A percentile compares a stretch with the other conserved stretches of the same genome.
Conservation (phyloP, 805 yeast genomes). For the Saccharomycopsis sp. region DNA sequence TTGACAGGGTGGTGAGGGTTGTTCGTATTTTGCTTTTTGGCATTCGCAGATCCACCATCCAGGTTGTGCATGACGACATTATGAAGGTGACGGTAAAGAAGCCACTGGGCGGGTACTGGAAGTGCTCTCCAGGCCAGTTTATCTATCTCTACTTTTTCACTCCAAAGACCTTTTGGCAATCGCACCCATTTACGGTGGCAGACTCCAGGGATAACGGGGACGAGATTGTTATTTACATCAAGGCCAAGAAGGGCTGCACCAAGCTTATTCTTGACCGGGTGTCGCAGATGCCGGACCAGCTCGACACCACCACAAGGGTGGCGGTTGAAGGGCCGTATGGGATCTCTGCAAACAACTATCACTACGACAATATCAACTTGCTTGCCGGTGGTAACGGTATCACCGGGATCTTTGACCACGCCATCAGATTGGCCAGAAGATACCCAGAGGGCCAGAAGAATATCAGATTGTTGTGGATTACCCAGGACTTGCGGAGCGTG, state of each 20-base stretch:
- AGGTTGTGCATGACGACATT: slow-evolving; percentile 32
- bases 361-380: slow-evolving; percentile 32
- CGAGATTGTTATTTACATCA: slow-evolving; percentile 36
- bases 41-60: slow-evolving; percentile 22
- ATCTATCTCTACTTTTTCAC: slow-evolving; percentile 50
- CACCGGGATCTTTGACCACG: slow-evolving; percentile 40
- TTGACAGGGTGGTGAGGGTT: slow-evolving; percentile 54
- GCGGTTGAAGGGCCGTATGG: slow-evolving; percentile 61
- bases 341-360: slow-evolving; percentile 31
- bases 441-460: slow-evolving; percentile 26
- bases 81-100: slow-evolving; percentile 34
- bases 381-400: slow-evolving; percentile 47
- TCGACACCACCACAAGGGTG: slow-evolving; percentile 29
- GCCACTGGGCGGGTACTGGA: slow-evolving; percentile 36
- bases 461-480: slow-evolving; percentile 53
- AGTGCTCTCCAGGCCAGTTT: slow-evolving; percentile 45
- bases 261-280: slow-evolving; percentile 31
- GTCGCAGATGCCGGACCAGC: slow-evolving; percentile 25
- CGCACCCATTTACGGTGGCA: slow-evolving; percentile 63
- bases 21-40: slow-evolving; percentile 53
- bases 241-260: slow-evolving; percentile 53
- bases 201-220: slow-evolving; percentile 32
- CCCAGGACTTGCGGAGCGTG: slow-evolving; percentile 44
- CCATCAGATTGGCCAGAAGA: slow-evolving; percentile 25
- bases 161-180: slow-evolving; percentile 50